Percentiles rank a stretch among this genome's conserved stretches.
Conservation (phyloP, 306 rosid species). For the Vigna unguiculata region DNA sequence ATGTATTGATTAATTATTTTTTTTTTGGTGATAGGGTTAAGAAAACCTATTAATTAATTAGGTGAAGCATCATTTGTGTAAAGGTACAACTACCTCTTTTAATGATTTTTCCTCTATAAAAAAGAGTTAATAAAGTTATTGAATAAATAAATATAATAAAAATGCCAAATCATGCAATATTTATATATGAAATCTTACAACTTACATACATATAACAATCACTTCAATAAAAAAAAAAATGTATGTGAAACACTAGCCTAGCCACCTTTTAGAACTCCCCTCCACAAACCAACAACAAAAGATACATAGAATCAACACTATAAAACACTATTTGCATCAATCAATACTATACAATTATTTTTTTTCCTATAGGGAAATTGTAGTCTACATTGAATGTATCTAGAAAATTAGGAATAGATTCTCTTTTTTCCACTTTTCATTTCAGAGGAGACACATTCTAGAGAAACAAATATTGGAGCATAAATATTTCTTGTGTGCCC, state of each 20-base stretch:
- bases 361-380: background rate
- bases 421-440: background rate
- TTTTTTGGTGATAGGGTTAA: background rate
- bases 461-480: background rate
- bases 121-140: too few species aligned
- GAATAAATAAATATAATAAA: too few species aligned
- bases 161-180: background rate
- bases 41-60: background rate
- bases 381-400: background rate
- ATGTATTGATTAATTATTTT: background rate
- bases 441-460: background rate
- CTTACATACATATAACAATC: background rate
- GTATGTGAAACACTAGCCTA: background rate
- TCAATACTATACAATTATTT: conserved; percentile 32
- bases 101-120: too few species aligned
- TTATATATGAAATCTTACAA: background rate
- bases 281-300: background rate
- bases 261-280: conserved; percentile 8
- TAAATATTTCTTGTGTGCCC: too few species aligned
- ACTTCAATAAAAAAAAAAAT: background rate
- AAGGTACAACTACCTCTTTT: background rate
- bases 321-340: background rate
- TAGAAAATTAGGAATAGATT: background rate
- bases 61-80: background rate
- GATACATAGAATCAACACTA: background rate